Evolutionary conservation across 2,329 filamentous ascomycete species (phyloP).

Genomic region (Colletotrichum euphorbiae): DNA sequence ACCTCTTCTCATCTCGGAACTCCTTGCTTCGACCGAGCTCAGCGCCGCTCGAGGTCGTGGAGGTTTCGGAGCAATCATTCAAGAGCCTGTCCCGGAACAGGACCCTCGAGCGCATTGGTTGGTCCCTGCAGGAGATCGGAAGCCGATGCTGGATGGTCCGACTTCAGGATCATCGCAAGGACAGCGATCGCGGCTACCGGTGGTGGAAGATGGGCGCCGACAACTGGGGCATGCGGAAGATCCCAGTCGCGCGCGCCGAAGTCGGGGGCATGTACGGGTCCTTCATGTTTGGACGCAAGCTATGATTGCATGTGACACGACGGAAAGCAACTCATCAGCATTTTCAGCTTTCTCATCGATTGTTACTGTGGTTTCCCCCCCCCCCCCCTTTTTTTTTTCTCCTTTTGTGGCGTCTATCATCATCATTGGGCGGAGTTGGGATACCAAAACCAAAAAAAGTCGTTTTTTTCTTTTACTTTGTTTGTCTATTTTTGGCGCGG

Average conservation of each 20-base stretch:
- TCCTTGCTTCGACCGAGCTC: conserved; percentile 71
- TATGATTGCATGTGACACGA: conserved; percentile 51
- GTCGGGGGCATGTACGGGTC: conserved; percentile 93
- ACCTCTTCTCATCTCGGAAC: conserved; percentile 59
- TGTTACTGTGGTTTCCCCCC: not conserved
- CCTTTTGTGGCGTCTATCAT: not conserved
- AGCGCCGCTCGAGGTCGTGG: conserved; percentile 79
- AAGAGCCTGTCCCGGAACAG: conserved; percentile 72
- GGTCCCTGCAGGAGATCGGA: conserved; percentile 78
- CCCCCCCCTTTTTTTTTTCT: no score
- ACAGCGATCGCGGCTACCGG: conserved; percentile 68
- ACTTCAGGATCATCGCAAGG: conserved; percentile 52
- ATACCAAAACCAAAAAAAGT: conserved; percentile 33
- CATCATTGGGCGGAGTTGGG: conserved; percentile 36
- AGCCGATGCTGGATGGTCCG: conserved; percentile 76
- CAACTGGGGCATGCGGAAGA: conserved; percentile 89
- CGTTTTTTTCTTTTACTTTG: conserved; percentile 4
- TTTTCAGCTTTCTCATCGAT: not conserved
- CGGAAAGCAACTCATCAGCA: conserved; percentile 20
- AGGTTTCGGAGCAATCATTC: conserved; percentile 77
- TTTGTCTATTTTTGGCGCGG: not conserved
- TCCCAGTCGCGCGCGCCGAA: conserved; percentile 91
- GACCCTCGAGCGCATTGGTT: conserved; percentile 72
- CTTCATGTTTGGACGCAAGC: conserved; percentile 71
- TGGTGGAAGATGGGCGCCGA: conserved; percentile 87